Evolutionary conservation across 331 rosid genomes (phyloP), one percentile per base, ranked within the genome.

Genomic region (Quercus phellos): DNA sequence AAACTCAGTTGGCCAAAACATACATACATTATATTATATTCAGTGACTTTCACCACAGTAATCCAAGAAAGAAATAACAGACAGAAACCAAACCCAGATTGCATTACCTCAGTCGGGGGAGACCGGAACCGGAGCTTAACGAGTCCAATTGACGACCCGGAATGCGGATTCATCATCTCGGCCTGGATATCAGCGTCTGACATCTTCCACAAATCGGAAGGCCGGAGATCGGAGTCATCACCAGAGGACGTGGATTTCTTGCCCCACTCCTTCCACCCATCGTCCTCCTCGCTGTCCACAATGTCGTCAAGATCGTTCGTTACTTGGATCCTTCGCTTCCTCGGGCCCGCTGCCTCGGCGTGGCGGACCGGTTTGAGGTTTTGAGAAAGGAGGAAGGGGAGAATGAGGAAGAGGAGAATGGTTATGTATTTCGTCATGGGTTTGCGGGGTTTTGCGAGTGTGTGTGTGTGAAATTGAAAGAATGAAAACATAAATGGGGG

Each of bases 301-400:
- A 92, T 93, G 79, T 89, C 97, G 80, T 94, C 97, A 22, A 94
- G 88, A 29, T 94, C 93, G 82, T 94, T 97, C 34, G 97, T 64
- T 82, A 94, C 90, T 74, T 92, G 92, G 59, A 89, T 74, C 80
- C 64, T 79, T 35, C 95, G 86, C 78, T 90, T 86, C 4, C 85
- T 83, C 46, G 46, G 12, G 46, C 46, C 46, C 9, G 87, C 85
- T 14, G 61, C 94, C 59, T 80, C 78, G 9, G 84, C 86, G 76
- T 84, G 58, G 1, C 74, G 84, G 78, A 81, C 70, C 66, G 74
- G 77, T 5, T 66, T 76, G 76, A 71, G 60, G 81, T 75, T 80
- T 26, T n/a, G n/a, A 34, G 78, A 78, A 2, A 85, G 56, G 22
- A 79, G 34, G 16, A 38, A 38, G 46, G 46, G 46, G 12, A 38